These are phyloP conservation scores for Vanrija pseudolonga DNA, from an alignment of 1,284 basidiomycete species.

Conservation along the genomic window DNA sequence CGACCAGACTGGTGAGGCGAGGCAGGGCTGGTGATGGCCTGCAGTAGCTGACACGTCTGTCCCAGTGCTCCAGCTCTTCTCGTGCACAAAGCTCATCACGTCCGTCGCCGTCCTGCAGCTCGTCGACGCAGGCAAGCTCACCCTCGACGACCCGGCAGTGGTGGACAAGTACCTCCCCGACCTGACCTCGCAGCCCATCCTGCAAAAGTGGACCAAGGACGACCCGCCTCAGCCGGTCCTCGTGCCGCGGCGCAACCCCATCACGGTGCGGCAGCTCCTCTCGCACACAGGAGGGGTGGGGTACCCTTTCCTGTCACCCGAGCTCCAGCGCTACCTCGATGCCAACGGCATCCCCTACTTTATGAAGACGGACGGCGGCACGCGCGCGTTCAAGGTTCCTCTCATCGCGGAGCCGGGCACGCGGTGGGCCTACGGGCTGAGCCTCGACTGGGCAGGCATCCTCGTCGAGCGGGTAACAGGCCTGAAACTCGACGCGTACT, in stretches of 20 bases:
- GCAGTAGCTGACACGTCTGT: neutral
- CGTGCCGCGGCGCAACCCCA: neutral
- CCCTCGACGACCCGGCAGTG: constrained; percentile 5
- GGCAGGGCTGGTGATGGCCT: too few relatives aligned
- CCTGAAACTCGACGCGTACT: constrained; percentile 32
- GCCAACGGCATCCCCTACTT: neutral
- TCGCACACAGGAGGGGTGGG: constrained; percentile 14
- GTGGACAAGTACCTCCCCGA: constrained; percentile 9
- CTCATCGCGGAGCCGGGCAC: constrained; percentile 36
- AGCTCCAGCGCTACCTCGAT: constrained; percentile 8
- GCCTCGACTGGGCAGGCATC: constrained; percentile 43
- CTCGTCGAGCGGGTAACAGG: constrained; percentile 35
- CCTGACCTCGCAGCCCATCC: constrained; percentile 12
- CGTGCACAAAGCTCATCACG: constrained; percentile 43
- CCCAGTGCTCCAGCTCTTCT: constrained; percentile 26
- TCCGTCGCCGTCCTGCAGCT: constrained; percentile 22
- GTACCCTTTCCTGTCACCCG: constrained; percentile 8
- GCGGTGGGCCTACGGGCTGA: constrained; percentile 27
- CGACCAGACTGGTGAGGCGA: constrained; percentile 35
- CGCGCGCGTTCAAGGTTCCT: constrained; percentile 14
- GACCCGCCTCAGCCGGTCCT: constrained; percentile 4
- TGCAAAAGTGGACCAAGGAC: constrained; percentile 8
- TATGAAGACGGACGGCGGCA: neutral
- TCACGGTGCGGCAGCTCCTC: constrained; percentile 14
- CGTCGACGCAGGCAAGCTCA: constrained; percentile 20